Base-by-base conservation (phyloP, 2,329 filamentous ascomycete genomes). In the Huntiella bhutanensis region DNA sequence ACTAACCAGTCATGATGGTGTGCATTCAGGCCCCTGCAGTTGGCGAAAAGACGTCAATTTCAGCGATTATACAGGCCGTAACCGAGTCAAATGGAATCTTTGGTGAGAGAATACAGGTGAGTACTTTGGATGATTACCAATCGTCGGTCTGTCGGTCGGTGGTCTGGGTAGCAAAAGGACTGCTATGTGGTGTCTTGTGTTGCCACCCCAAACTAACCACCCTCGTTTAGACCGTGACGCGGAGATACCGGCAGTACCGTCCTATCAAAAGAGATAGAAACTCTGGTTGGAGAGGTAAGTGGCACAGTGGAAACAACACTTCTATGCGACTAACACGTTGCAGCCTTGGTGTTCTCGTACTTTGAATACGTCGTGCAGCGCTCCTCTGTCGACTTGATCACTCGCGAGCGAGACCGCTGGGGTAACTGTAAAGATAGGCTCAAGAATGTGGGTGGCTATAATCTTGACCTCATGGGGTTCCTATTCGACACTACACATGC, bases 261-360 rank as follows among this genome's bases (percentile, higher is more conserved):
- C 80, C 80, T 8, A 77, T 94, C 59, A 79, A 82, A 61, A 88
- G 91, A 45, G 88, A 96, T 64, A 91, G 91, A 49, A 92, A 93
- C 59, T 96, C 91, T 63, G 91, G 88, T 56, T 96, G 91, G 88
- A 76, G 88, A 80, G 91, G 88, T 95, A 70, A 67, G 78, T 65
- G 12, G 52, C 15, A 8, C n/a, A 38, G 16, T 5, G 12, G 19
- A 22, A 12, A 37, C 34, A 32, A 46, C 6, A 34, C 8, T 17
- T 13, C 11, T 2, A 28, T 28, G 22, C 43, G n/a, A 28, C 46
- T 49, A 13, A 39, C 49, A 50, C 44, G 46, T 35, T 51, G 33
- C 60, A 96, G 91, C 88, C 44, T 82, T 94, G 58, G 86, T 80
- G 17, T 98, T 93, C 61, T 79, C 78, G 53, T 96, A 95, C 62